phyloP scores from a whole-genome alignment of 2,329 filamentous ascomycete species.

The Xylaria sp. region DNA sequence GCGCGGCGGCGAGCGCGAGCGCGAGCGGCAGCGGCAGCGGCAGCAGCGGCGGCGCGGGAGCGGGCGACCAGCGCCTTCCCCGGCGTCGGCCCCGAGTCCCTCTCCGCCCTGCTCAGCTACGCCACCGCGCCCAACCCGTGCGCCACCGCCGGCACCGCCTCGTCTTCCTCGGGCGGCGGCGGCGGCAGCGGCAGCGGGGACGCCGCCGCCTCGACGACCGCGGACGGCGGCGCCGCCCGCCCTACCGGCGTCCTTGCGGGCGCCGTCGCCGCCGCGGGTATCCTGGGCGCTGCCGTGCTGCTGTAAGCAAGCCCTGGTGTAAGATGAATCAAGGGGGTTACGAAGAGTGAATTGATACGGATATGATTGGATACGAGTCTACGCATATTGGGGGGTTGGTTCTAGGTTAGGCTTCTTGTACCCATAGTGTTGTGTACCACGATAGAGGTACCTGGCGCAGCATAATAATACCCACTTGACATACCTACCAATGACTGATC shows the following conservation, averaged over 20 bases:
- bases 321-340: no score
- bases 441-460: background rate
- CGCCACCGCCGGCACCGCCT: background rate
- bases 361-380: no score
- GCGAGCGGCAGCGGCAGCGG: background rate
- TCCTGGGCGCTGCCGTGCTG: slow-evolving; percentile 39
- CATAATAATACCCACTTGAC: background rate
- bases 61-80: no score
- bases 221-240: slow-evolving; percentile 21
- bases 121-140: slow-evolving; percentile 1
- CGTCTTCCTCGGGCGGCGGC: background rate
- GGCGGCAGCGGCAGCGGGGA: background rate
- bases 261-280: slow-evolving; percentile 30
- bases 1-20: slow-evolving; percentile 11
- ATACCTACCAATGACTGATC: background rate
- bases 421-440: background rate
- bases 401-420: no score
- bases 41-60: slow-evolving; percentile 17
- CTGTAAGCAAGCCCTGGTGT: no score
- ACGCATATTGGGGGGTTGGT: no score
- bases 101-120: slow-evolving; percentile 7
- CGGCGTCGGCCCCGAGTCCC: slow-evolving; percentile 1
- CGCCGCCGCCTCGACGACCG: slow-evolving; percentile 5
- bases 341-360: no score
- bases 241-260: slow-evolving; percentile 29